phyloP scores from a whole-genome alignment of 2,329 filamentous ascomycete genomes.

The Exserohilum turcica region DNA sequence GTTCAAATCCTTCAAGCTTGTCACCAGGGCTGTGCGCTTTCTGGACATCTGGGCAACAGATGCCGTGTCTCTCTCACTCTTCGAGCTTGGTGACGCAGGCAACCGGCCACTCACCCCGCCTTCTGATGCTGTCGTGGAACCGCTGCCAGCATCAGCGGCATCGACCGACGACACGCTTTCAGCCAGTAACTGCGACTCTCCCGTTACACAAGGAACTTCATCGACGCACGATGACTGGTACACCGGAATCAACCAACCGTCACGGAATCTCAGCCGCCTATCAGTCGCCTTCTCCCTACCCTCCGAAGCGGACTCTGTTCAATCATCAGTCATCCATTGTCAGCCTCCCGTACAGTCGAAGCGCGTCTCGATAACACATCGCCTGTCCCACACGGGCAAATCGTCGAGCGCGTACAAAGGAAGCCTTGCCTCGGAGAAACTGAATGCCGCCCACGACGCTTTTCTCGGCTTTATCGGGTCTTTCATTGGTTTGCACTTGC shows the following conservation, averaged over 20 bases:
- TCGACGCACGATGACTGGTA: constrained; percentile 35
- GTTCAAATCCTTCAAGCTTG: constrained; percentile 88
- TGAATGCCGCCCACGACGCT: constrained; percentile 80
- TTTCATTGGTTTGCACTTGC: constrained; percentile 90
- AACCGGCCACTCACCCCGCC: constrained; percentile 48
- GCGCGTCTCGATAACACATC: constrained; percentile 66
- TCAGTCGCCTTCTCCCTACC: constrained; percentile 47
- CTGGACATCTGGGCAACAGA: constrained; percentile 78
- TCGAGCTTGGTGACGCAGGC: constrained; percentile 40
- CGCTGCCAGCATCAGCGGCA: constrained; percentile 29
- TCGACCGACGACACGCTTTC: constrained; percentile 37
- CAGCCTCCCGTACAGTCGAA: constrained; percentile 47
- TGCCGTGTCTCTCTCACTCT: constrained; percentile 56
- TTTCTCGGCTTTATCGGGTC: constrained; percentile 91
- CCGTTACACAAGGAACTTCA: constrained; percentile 42
- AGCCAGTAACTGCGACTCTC: constrained; percentile 52
- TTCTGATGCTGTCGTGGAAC: constrained; percentile 43
- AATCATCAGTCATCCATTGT: constrained; percentile 35
- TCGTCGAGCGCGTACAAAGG: constrained; percentile 66
- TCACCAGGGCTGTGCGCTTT: constrained; percentile 88
- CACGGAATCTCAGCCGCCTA: constrained; percentile 37
- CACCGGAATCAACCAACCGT: constrained; percentile 36
- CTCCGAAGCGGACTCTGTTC: constrained; percentile 45
- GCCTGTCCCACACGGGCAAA: constrained; percentile 75
- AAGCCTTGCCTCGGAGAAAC: constrained; percentile 80